Conservation (phyloP, 805 yeast species). For the Torulaspora microellipsoides region DNA sequence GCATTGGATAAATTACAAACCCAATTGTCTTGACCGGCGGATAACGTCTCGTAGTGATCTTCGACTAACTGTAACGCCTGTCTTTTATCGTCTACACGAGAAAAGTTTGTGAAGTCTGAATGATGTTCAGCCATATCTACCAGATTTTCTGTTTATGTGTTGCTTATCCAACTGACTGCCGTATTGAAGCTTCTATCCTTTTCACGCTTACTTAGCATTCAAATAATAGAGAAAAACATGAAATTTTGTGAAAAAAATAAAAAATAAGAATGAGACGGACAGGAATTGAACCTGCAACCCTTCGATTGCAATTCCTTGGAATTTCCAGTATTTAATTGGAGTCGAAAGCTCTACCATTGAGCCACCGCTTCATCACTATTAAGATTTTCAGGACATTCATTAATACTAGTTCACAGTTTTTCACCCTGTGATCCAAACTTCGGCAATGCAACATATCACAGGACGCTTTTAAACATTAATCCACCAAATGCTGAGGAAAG, state of each 20-base stretch:
- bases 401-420: no score
- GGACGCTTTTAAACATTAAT: no score
- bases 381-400: not conserved
- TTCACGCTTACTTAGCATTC: no score
- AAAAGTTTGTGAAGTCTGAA: conserved; percentile 68
- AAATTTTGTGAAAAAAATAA: conserved; percentile 18
- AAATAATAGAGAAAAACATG: not conserved
- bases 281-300: conserved; percentile 69
- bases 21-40: conserved; percentile 69
- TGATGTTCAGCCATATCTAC: conserved; percentile 42
- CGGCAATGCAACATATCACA: no score
- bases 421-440: no score
- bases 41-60: conserved; percentile 60
- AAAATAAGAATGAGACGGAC: conserved; percentile 49
- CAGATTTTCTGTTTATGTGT: not conserved
- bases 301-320: conserved; percentile 41
- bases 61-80: conserved; percentile 58
- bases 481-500: no score
- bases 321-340: conserved; percentile 38
- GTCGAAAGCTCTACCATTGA: conserved; percentile 59
- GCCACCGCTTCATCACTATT: conserved; percentile 45
- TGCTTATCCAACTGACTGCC: not conserved
- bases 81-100: conserved; percentile 34
- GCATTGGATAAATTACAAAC: conserved; percentile 85
- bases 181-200: no score